Base-by-base conservation (phyloP, 208 protist species). In the Leishmania martiniquensis region DNA sequence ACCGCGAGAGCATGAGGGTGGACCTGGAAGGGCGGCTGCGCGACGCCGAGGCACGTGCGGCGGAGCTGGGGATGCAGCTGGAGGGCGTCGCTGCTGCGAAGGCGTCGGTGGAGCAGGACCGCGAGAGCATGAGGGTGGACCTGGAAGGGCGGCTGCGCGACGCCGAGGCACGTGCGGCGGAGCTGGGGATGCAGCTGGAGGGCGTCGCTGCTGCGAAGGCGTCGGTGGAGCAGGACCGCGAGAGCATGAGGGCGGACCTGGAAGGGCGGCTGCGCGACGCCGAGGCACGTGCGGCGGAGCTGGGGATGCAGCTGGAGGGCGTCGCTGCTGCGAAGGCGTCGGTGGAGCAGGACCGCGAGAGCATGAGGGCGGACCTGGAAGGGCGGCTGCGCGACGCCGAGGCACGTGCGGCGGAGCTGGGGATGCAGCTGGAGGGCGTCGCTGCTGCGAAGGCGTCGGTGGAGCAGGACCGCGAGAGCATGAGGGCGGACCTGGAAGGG, bases 61-160 rank as follows among this genome's bases (percentile, higher is more conserved):
- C 51, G 51, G 51, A 55, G 51, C 51, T 55, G 51, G 17, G 0
- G 17, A 20, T 0, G 0, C 51, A 55, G 51, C 51, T 55, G 51
- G 51, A 15, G 51, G 20, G 17, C 51, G 44, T 25, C 13, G 47
- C 80, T 37, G 45, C 44, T 7, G 87, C 78, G 63, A 93, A 91
- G 78, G 95, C 89, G 45, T 87, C 83, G 66, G 22, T 71, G 45
- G 22, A 47, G 12, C 22, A 22, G 45, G 15, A 34, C 7, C 66
- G 66, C 13, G 20, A 29, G 34, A 71, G 9, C 15, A 52, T 10
- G 47, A 51, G 47, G 13, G 49, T 17, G 0, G 9, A 10, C 42
- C 44, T 72, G 6, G 45, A 72, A 47, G 68, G 17, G 68, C 68
- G 52, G 4, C 52, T 57, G 2, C 52, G 52, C 0, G 2, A 2